Evolutionary conservation across 2,329 filamentous ascomycete species (phyloP).

Genomic region (Xylariaceae sp.): DNA sequence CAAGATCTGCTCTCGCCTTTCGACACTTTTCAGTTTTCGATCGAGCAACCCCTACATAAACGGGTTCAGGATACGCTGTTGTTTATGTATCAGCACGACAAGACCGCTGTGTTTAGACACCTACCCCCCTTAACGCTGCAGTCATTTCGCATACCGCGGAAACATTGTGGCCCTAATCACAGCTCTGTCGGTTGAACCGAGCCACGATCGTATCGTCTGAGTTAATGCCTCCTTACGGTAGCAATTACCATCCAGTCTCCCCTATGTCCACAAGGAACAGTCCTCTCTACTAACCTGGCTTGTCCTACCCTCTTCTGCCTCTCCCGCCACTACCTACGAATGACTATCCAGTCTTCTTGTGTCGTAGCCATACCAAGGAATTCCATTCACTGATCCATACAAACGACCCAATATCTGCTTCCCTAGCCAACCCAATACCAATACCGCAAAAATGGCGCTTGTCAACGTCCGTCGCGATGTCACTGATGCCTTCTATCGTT

Average conservation of each 20-base stretch:
- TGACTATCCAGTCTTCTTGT: slow-evolving; percentile 31
- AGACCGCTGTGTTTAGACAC: slow-evolving; percentile 89
- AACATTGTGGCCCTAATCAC: slow-evolving; percentile 87
- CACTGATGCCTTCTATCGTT: slow-evolving; percentile 98
- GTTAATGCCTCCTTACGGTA: slow-evolving; percentile 62
- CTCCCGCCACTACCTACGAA: slow-evolving; percentile 38
- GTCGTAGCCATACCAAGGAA: slow-evolving; percentile 28
- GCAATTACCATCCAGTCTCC: slow-evolving; percentile 52
- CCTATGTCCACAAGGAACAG: slow-evolving; percentile 59
- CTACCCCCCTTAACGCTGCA: slow-evolving; percentile 93
- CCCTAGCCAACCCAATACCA: slow-evolving; percentile 26
- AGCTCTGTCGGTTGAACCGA: slow-evolving; percentile 85
- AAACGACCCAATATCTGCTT: slow-evolving; percentile 18
- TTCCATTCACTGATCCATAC: slow-evolving; percentile 24
- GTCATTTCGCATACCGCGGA: slow-evolving; percentile 94
- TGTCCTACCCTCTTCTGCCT: slow-evolving; percentile 42
- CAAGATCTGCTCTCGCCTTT: slow-evolving; percentile 19
- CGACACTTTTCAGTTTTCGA: slow-evolving; percentile 14
- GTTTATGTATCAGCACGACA: slow-evolving; percentile 99
- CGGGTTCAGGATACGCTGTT: slow-evolving; percentile 50
- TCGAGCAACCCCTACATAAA: slow-evolving; percentile 35
- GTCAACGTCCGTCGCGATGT: slow-evolving; percentile 99
- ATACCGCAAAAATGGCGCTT: slow-evolving; percentile 81
- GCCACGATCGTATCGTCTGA: slow-evolving; percentile 42
- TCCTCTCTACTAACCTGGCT: slow-evolving; percentile 57